Evolutionary conservation across 2,329 filamentous ascomycete genomes (phyloP).

Genomic region (Rhexocercosporidium sp.): DNA sequence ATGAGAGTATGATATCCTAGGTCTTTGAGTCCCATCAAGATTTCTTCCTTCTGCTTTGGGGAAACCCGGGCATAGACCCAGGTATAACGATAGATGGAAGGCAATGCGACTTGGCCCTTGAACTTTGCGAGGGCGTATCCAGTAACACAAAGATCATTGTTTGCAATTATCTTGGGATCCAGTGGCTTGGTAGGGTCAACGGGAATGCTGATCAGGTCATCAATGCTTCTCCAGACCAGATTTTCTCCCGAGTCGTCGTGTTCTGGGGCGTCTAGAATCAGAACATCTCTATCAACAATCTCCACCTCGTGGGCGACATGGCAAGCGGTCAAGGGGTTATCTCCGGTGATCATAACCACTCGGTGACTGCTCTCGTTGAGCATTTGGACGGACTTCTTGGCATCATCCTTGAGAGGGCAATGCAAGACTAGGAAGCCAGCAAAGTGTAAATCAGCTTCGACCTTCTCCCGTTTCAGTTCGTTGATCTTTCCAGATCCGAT

Average conservation of each 20-base stretch:
- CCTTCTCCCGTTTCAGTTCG: constrained; percentile 89
- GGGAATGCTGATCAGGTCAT: constrained; percentile 84
- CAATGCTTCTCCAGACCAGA: constrained; percentile 92
- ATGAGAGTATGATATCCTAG: constrained; percentile 98
- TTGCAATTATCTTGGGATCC: constrained; percentile 78
- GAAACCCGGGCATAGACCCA: constrained; percentile 99
- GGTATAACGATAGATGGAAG: constrained; percentile 80
- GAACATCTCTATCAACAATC: constrained; percentile 93
- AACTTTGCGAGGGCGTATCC: constrained; percentile 93
- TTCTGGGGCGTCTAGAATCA: constrained; percentile 95
- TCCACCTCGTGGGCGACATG: constrained; percentile 96
- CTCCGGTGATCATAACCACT: constrained; percentile 98
- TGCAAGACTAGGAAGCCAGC: constrained; percentile 96
- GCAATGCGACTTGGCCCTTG: constrained; percentile 78
- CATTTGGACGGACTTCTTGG: constrained; percentile 92
- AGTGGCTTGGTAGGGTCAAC: constrained; percentile 85
- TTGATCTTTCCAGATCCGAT: constrained; percentile 86
- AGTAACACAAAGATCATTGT: constrained; percentile 93
- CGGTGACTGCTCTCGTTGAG: constrained; percentile 98
- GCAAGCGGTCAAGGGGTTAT: constrained; percentile 95
- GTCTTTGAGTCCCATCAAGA: constrained; percentile 93
- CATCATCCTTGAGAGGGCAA: constrained; percentile 95
- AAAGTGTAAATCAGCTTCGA: constrained; percentile 84
- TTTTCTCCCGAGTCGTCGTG: constrained; percentile 80
- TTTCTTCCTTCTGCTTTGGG: constrained; percentile 98